Evolutionary conservation across 805 yeast genomes (phyloP).

Genomic region (Ogataea naganishii): DNA sequence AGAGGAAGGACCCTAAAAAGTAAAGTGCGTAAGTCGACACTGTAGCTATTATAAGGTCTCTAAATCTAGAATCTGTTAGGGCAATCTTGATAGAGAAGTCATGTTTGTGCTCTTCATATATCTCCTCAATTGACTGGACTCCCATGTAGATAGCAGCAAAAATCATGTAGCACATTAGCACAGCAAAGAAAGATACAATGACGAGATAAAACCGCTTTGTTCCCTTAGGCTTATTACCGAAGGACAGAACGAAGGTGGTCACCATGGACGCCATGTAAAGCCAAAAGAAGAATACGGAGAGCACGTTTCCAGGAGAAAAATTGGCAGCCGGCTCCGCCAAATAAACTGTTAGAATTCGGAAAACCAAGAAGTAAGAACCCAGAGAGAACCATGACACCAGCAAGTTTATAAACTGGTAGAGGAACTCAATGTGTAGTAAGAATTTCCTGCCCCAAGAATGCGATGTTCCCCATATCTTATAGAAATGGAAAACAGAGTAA

Average conservation of each 20-base stretch:
- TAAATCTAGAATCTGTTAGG: slow-evolving; percentile 60
- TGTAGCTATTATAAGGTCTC: slow-evolving; percentile 83
- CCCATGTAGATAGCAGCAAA: slow-evolving; percentile 83
- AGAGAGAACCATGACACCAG: slow-evolving; percentile 88
- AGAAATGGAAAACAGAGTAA: slow-evolving; percentile 74
- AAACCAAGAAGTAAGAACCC: slow-evolving; percentile 84
- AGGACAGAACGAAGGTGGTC: slow-evolving; percentile 79
- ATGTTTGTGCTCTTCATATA: slow-evolving; percentile 24
- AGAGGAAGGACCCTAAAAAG: slow-evolving; percentile 67
- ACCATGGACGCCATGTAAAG: slow-evolving; percentile 72
- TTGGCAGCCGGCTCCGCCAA: slow-evolving; percentile 54
- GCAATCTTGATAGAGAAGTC: slow-evolving; percentile 35
- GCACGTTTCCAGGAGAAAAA: slow-evolving; percentile 65
- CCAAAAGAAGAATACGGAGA: slow-evolving; percentile 80
- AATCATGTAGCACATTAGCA: slow-evolving; percentile 81
- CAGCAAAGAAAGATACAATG: slow-evolving; percentile 74
- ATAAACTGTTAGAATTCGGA: slow-evolving; percentile 76
- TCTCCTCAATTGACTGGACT: slow-evolving; percentile 44
- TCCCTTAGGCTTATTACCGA: slow-evolving; percentile 93
- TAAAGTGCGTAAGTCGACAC: slow-evolving; percentile 79
- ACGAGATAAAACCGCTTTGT: slow-evolving; percentile 69
- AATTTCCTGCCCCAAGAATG: slow-evolving; percentile 65
- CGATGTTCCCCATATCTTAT: slow-evolving; percentile 67
- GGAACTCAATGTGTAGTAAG: slow-evolving; percentile 65
- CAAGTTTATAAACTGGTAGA: slow-evolving; percentile 67